A percentile compares a stretch with the other conserved stretches of the same genome.
Evolutionary conservation across 2,329 filamentous ascomycete genomes (phyloP).

Genomic region (Cadophora sp.): DNA sequence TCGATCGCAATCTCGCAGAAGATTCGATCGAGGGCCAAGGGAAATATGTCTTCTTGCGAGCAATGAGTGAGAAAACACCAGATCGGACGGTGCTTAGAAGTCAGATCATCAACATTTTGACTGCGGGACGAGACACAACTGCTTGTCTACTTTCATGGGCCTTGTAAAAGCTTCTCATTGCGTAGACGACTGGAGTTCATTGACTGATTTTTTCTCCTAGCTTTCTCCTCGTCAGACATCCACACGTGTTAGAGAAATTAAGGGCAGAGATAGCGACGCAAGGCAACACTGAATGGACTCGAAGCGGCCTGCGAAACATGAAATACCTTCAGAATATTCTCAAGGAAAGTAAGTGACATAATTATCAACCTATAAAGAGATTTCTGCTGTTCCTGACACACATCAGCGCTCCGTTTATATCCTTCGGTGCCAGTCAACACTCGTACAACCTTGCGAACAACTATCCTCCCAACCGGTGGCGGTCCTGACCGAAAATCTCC

Average conservation of each 20-base stretch:
- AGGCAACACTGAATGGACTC: not conserved
- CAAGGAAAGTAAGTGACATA: conserved; percentile 17
- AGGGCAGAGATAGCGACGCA: not conserved
- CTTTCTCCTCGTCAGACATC: not conserved
- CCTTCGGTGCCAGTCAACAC: not conserved
- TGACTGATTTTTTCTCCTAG: not conserved
- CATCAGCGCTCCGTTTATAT: not conserved
- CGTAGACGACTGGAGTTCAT: not conserved
- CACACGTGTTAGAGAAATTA: not conserved
- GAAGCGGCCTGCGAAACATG: conserved; percentile 13
- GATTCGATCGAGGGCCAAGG: conserved; percentile 19
- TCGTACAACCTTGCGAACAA: not conserved
- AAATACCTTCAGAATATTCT: conserved; percentile 21
- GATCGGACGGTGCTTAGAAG: conserved; percentile 48
- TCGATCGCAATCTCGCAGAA: conserved; percentile 35
- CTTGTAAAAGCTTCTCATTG: conserved; percentile 16
- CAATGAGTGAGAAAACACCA: conserved; percentile 51
- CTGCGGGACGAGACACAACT: conserved; percentile 52
- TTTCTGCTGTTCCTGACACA: not conserved
- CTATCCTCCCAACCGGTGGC: not conserved
- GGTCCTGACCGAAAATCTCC: conserved; percentile 36
- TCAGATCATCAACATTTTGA: conserved; percentile 45
- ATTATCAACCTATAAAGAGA: no score
- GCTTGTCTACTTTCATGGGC: conserved; percentile 50
- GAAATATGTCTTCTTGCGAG: conserved; percentile 54